phyloP scores from a whole-genome alignment of 2,329 filamentous ascomycete species.

The Didymella keratinophila region DNA sequence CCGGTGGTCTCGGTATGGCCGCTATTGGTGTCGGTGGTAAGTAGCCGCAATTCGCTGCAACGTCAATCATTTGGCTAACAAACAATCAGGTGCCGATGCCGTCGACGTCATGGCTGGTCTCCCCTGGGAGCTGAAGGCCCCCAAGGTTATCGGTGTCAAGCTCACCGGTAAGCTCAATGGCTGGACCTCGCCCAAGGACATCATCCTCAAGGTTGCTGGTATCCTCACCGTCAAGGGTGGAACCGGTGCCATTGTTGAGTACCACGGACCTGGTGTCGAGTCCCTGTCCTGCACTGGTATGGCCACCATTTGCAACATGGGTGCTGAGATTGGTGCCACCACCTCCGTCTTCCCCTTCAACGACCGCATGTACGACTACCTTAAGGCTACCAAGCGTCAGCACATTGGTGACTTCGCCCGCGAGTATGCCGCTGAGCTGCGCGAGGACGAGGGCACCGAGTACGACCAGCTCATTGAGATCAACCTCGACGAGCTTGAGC shows the following conservation, averaged over 20 bases:
- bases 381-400: conserved; percentile 86
- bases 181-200: conserved; percentile 95
- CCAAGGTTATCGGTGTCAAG: conserved; percentile 95
- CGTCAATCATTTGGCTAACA: conserved; percentile 5
- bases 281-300: conserved; percentile 83
- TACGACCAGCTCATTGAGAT: conserved; percentile 98
- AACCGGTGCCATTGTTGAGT: conserved; percentile 89
- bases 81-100: conserved; percentile 77
- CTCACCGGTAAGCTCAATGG: conserved; percentile 88
- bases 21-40: conserved; percentile 88
- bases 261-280: conserved; percentile 75
- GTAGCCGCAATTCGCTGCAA: conserved; percentile 3
- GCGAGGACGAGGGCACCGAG: conserved; percentile 86
- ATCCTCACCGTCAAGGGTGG: conserved; percentile 98
- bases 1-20: conserved; percentile 91
- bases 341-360: conserved; percentile 98
- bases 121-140: conserved; percentile 98
- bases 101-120: conserved; percentile 98
- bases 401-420: conserved; percentile 91
- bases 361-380: conserved; percentile 96
- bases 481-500: conserved; percentile 93
- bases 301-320: conserved; percentile 72
- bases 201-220: conserved; percentile 96
- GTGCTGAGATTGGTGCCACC: conserved; percentile 75
- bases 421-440: conserved; percentile 82